phyloP scores from a whole-genome alignment of 2,329 filamentous ascomycete species.

The Rutstroemia sp. region DNA sequence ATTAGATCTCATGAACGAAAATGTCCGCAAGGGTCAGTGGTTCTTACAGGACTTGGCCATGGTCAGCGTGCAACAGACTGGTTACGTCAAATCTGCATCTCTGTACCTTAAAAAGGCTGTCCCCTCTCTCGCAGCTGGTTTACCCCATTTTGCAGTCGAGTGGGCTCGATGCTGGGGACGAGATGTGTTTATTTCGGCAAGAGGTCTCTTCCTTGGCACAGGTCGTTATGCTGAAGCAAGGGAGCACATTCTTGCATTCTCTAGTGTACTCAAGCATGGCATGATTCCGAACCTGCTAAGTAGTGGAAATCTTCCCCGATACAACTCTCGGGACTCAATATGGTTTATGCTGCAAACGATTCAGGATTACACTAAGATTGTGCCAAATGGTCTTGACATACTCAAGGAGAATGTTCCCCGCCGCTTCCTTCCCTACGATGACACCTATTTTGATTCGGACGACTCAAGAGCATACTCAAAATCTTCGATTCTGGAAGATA shows the following conservation, averaged over 20 bases:
- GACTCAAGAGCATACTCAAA: conserved; percentile 81
- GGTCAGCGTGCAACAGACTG: conserved; percentile 87
- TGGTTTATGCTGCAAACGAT: conserved; percentile 98
- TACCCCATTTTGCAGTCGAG: conserved; percentile 87
- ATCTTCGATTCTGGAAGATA: conserved; percentile 74
- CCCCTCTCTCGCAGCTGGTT: conserved; percentile 80
- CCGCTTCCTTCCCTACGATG: conserved; percentile 89
- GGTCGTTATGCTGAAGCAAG: conserved; percentile 82
- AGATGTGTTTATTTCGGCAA: conserved; percentile 92
- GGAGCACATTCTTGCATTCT: conserved; percentile 92
- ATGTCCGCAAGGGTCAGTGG: conserved; percentile 73
- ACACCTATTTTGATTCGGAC: conserved; percentile 81
- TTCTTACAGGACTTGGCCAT: conserved; percentile 85
- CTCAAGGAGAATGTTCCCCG: conserved; percentile 71
- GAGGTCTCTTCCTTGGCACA: conserved; percentile 85
- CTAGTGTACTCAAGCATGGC: conserved; percentile 92
- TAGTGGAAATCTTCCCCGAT: conserved; percentile 77
- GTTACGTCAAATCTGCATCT: conserved; percentile 82
- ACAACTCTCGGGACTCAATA: conserved; percentile 92
- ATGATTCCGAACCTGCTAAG: conserved; percentile 95
- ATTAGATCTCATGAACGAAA: conserved; percentile 70
- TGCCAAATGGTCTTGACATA: conserved; percentile 66
- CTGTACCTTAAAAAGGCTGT: conserved; percentile 80
- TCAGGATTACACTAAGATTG: conserved; percentile 82
- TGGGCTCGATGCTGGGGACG: conserved; percentile 98